Evolutionary conservation across 83 land plant species (phyloP).

Genomic region (Isoetes engelmannii): DNA sequence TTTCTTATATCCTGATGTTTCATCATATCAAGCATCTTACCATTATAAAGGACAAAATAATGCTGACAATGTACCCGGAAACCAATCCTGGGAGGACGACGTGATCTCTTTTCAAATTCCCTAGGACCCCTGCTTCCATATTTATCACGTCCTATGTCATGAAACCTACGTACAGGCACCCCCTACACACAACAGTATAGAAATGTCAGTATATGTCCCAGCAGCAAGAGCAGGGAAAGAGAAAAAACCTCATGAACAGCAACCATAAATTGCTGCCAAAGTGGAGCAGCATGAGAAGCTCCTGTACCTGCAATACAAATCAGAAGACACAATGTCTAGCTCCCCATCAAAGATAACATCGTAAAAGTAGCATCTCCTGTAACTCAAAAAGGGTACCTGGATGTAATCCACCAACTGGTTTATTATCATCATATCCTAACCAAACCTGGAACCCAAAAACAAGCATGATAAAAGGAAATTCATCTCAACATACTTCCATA

Average conservation of each 20-base stretch:
- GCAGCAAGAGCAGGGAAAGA: neutral
- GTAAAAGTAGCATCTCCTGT: neutral
- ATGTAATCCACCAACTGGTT: conserved; percentile 35
- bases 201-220: neutral
- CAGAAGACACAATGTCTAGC: neutral
- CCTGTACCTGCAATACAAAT: conserved; percentile 32
- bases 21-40: neutral
- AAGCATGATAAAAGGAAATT: neutral
- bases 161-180: conserved; percentile 31
- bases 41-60: neutral
- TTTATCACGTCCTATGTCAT: conserved; percentile 35
- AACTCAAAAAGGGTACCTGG: conserved; percentile 25
- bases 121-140: conserved; percentile 33
- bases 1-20: neutral
- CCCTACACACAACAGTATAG: conserved; percentile 26
- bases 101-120: conserved; percentile 31
- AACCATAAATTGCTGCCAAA: conserved; percentile 38
- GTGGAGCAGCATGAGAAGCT: conserved; percentile 45
- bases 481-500: neutral
- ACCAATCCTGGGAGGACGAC: conserved; percentile 32
- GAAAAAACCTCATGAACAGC: conserved; percentile 26
- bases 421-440: conserved; percentile 44
- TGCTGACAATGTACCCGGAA: conserved; percentile 12
- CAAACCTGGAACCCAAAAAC: conserved; percentile 27
- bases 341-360: neutral